Evolutionary conservation across 106 monocot genomes (phyloP).

Genomic region (Cymbidium sinense): DNA sequence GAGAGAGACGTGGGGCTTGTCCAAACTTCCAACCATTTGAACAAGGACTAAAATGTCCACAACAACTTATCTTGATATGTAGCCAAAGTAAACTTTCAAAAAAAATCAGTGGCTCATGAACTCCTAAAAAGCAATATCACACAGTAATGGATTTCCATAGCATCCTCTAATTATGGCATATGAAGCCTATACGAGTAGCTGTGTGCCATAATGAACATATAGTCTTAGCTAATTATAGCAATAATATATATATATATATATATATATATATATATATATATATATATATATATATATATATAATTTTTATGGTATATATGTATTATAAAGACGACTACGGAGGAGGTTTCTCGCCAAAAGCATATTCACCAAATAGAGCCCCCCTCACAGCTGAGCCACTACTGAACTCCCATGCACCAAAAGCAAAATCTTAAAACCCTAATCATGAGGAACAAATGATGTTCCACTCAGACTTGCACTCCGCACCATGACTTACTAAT

Average conservation of each 20-base stretch:
- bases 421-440: not conserved
- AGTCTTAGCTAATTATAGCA: not conserved
- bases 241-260: not conserved
- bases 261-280: not conserved
- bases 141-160: not conserved
- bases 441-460: constrained; percentile 8
- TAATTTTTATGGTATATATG: not conserved
- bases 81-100: not conserved
- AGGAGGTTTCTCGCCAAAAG: no score
- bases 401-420: not conserved
- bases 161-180: not conserved
- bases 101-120: not conserved
- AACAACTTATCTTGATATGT: no score
- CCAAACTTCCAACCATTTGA: constrained; percentile 4
- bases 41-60: not conserved
- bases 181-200: not conserved
- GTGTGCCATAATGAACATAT: not conserved
- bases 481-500: not conserved
- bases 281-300: not conserved
- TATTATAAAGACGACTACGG: no score
- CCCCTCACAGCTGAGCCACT: not conserved
- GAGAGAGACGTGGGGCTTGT: not conserved
- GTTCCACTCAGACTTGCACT: not conserved
- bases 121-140: not conserved
- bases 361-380: not conserved